Evolutionary conservation across 495 filamentous ascomycete species (phyloP).

Genomic region (Evansstolkia leycettana): DNA sequence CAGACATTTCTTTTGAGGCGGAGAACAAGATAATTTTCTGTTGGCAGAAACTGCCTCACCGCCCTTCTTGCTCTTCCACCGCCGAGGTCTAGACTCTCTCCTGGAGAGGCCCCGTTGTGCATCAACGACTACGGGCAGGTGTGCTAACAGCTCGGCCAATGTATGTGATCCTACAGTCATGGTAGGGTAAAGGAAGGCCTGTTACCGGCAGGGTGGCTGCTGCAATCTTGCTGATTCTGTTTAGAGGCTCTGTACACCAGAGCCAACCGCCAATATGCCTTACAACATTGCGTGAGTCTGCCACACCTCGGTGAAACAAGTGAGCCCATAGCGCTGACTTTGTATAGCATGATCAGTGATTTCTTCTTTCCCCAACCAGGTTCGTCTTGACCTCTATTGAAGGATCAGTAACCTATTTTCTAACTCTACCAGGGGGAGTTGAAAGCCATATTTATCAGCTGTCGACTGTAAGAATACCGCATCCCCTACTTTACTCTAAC

Average conservation of each 20-base stretch:
- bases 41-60: constrained; percentile 8
- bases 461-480: constrained; percentile 42
- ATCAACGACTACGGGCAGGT: no score
- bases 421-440: constrained; percentile 54
- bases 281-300: constrained; percentile 61
- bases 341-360: constrained; percentile 81
- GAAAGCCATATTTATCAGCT: constrained; percentile 98
- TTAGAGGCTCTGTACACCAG: constrained; percentile 3
- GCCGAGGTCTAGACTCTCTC: constrained; percentile 11
- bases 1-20: constrained; percentile 4
- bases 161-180: neutral
- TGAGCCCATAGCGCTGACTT: constrained; percentile 6
- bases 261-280: constrained; percentile 34
- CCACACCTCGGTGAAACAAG: neutral
- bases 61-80: constrained; percentile 2
- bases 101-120: no score
- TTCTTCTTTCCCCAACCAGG: constrained; percentile 97
- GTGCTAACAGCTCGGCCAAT: no score
- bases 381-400: constrained; percentile 11
- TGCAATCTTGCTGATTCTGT: neutral
- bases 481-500: neutral
- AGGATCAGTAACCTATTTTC: neutral
- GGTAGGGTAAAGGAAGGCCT: neutral
- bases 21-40: constrained; percentile 4
- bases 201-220: neutral